Conservation (phyloP, 208 protist genomes). For the Trichomonas gallinae region DNA sequence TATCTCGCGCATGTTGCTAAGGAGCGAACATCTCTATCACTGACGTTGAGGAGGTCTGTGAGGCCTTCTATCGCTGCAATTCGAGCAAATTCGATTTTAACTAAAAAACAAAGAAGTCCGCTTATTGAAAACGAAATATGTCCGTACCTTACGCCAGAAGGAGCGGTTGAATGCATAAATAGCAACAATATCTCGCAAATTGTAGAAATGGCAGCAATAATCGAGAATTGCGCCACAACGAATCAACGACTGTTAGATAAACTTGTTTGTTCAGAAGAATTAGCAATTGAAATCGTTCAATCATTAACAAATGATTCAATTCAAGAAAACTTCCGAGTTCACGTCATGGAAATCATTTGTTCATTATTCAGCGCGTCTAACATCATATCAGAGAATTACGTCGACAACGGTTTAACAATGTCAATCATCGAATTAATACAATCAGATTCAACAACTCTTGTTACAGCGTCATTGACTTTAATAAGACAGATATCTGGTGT, state of each 20-base stretch:
- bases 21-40: neutral
- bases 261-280: neutral
- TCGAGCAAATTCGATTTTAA: neutral
- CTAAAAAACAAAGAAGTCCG: neutral
- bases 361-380: neutral
- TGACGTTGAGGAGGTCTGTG: neutral
- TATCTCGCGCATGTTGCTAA: neutral
- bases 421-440: neutral
- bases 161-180: neutral
- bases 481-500: neutral
- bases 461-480: neutral
- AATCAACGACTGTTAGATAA: neutral
- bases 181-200: neutral
- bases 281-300: neutral
- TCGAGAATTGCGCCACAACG: neutral
- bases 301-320: neutral
- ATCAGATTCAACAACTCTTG: neutral
- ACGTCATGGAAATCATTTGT: neutral
- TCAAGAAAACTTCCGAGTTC: neutral
- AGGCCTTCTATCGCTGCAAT: neutral
- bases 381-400: neutral
- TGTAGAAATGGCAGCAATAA: neutral
- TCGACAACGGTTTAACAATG: neutral
- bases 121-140: neutral
- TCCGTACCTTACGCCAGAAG: neutral